Conservation (phyloP, 164 flowering plant species). For the Umbilicus rupestris region DNA sequence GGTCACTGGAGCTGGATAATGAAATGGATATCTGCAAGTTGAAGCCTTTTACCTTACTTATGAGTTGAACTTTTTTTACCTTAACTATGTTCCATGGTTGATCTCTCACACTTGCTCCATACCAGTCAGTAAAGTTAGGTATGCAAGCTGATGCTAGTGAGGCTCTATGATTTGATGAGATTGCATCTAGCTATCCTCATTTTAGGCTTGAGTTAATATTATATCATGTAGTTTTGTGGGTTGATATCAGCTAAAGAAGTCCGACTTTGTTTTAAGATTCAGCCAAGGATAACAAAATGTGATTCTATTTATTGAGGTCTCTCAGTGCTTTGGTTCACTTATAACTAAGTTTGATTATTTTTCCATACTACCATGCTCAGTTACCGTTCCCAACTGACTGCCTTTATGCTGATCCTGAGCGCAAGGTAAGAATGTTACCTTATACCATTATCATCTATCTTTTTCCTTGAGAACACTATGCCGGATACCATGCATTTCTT, state of each 20-base stretch:
- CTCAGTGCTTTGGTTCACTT: neutral
- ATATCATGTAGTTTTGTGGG: too few relatives aligned
- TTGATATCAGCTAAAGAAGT: neutral
- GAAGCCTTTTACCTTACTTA: too few relatives aligned
- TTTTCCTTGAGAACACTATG: neutral
- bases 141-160: too few relatives aligned
- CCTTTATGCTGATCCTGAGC: constrained; percentile 88
- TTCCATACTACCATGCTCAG: constrained; percentile 22
- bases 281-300: neutral
- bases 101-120: too few relatives aligned
- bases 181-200: too few relatives aligned
- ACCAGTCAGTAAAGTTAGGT: too few relatives aligned
- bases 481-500: neutral
- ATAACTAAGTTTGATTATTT: neutral
- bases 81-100: too few relatives aligned
- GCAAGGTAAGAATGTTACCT: constrained; percentile 43
- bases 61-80: too few relatives aligned
- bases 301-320: neutral
- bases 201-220: too few relatives aligned
- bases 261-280: neutral
- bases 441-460: neutral
- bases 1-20: neutral
- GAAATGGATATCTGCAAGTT: neutral
- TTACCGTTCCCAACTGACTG: constrained; percentile 84
- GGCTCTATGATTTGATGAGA: too few relatives aligned